A percentile compares a stretch with the other conserved stretches of the same genome.
Evolutionary conservation across 179 eudicot species (phyloP).

Genomic region (Nepenthes alata): DNA sequence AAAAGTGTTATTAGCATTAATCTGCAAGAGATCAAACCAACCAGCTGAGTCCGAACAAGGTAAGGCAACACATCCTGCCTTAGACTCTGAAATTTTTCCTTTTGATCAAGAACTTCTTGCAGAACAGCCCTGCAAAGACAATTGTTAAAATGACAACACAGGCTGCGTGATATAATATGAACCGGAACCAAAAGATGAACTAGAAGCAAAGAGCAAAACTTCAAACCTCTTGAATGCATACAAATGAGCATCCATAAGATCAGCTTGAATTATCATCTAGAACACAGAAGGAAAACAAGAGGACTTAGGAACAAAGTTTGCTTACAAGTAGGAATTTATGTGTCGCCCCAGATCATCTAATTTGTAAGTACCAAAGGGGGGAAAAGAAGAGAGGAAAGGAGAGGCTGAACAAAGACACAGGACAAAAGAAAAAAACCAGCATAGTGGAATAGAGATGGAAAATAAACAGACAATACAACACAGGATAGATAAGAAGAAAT

Average conservation of each 20-base stretch:
- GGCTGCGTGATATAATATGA: neutral
- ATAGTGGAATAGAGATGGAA: neutral
- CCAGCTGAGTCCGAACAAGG: conserved; percentile 88
- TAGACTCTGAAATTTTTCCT: conserved; percentile 65
- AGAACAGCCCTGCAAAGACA: conserved; percentile 49
- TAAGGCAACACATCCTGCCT: conserved; percentile 85
- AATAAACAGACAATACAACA: neutral
- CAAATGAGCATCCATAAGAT: conserved; percentile 95
- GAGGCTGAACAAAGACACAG: neutral
- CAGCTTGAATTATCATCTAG: conserved; percentile 86
- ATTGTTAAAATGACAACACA: neutral
- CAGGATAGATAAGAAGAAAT: too few species aligned
- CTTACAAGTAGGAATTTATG: too few species aligned
- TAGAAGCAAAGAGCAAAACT: conserved; percentile 17
- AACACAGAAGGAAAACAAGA: conserved; percentile 7
- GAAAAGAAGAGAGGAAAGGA: neutral
- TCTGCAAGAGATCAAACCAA: conserved; percentile 25
- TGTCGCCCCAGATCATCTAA: too few species aligned
- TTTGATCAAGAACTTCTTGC: conserved; percentile 76
- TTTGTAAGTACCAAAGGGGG: neutral
- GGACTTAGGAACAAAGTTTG: neutral
- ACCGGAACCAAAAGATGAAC: conserved; percentile 3
- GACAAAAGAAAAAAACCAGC: neutral
- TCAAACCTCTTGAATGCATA: conserved; percentile 92
- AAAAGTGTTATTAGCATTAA: neutral